A percentile compares a stretch with the other conserved stretches of the same genome.
phyloP scores from a whole-genome alignment of 495 filamentous ascomycete species.

The Aspergillus steynii region DNA sequence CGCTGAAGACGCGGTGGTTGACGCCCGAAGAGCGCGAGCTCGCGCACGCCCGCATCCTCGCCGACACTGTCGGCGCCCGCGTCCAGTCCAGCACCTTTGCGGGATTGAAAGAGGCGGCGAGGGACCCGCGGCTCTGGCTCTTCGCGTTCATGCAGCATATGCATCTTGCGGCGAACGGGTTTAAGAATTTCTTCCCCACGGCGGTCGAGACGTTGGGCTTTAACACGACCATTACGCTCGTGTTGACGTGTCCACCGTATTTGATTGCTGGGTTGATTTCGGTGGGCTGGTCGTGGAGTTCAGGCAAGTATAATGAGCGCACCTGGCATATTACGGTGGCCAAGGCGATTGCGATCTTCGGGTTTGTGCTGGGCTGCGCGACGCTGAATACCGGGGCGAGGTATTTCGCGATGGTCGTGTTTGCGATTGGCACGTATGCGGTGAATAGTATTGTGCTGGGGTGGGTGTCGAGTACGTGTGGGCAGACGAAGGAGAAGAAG shows the following conservation, averaged over 20 bases:
- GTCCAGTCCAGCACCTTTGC: constrained; percentile 19
- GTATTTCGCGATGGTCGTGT: constrained; percentile 24
- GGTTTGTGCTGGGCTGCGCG: constrained; percentile 42
- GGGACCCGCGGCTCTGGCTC: constrained; percentile 41
- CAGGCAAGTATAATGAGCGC: constrained; percentile 49
- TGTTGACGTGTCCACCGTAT: constrained; percentile 55
- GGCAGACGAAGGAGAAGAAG: constrained; percentile 37
- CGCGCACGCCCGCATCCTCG: constrained; percentile 18
- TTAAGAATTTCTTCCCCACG: constrained; percentile 57
- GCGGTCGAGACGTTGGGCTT: constrained; percentile 54
- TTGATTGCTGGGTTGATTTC: constrained; percentile 45
- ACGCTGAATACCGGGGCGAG: constrained; percentile 21
- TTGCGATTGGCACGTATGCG: constrained; percentile 24
- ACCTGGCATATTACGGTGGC: constrained; percentile 47
- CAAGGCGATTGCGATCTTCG: constrained; percentile 41
- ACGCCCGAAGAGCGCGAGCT: constrained; percentile 16
- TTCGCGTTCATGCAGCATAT: constrained; percentile 29
- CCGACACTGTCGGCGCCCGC: constrained; percentile 34
- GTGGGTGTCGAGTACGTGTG: constrained; percentile 26
- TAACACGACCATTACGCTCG: constrained; percentile 51
- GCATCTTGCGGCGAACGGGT: constrained; percentile 35
- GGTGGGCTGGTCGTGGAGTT: constrained; percentile 43
- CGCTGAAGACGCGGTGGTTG: constrained; percentile 22
- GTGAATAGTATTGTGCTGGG: constrained; percentile 26
- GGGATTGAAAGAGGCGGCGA: constrained; percentile 20